Percentiles rank a stretch among this genome's conserved stretches.
Conservation (phyloP, 1,284 basidiomycete species). For the Neolentinus lepideus region DNA sequence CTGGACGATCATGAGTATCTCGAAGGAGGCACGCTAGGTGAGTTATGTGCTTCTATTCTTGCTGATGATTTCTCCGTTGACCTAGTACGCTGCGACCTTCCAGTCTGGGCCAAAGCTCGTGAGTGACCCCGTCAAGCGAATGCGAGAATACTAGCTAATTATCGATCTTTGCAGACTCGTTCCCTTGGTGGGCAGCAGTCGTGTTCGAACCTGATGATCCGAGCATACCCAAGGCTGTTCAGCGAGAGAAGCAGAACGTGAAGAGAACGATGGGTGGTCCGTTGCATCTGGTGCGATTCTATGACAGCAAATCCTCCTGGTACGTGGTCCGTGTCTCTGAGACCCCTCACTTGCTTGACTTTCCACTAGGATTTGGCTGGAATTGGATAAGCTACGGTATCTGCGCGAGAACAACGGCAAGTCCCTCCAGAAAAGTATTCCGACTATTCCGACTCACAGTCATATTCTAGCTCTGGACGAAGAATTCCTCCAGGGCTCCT, state of each 20-base stretch:
- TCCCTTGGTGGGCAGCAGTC: conserved; percentile 63
- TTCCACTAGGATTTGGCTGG: conserved; percentile 43
- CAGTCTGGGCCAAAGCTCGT: conserved; percentile 66
- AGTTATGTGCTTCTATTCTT: conserved; percentile 7
- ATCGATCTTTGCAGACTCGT: conserved; percentile 36
- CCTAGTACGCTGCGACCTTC: not conserved
- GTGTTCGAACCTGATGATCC: conserved; percentile 46
- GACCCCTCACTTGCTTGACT: conserved; percentile 2
- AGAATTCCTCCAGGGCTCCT: conserved; percentile 11
- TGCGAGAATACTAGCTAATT: conserved; percentile 1
- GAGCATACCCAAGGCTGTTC: conserved; percentile 42
- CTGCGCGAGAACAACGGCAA: conserved; percentile 55
- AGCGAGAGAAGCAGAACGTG: conserved; percentile 25
- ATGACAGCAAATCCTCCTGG: conserved; percentile 52
- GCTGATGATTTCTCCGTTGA: not conserved
- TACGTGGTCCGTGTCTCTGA: not conserved
- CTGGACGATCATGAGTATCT: conserved; percentile 24
- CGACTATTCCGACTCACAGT: not conserved
- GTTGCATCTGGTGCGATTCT: conserved; percentile 61
- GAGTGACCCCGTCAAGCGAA: conserved; percentile 15
- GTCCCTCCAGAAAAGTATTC: conserved; percentile 10
- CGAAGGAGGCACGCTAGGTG: conserved; percentile 49
- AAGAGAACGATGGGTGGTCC: conserved; percentile 25
- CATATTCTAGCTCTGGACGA: not conserved
- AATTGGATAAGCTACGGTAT: conserved; percentile 37